Evolutionary conservation across 768 basidiomycete species (phyloP), one percentile per base, ranked within the genome.

Genomic region (Boletus eberwhitei): DNA sequence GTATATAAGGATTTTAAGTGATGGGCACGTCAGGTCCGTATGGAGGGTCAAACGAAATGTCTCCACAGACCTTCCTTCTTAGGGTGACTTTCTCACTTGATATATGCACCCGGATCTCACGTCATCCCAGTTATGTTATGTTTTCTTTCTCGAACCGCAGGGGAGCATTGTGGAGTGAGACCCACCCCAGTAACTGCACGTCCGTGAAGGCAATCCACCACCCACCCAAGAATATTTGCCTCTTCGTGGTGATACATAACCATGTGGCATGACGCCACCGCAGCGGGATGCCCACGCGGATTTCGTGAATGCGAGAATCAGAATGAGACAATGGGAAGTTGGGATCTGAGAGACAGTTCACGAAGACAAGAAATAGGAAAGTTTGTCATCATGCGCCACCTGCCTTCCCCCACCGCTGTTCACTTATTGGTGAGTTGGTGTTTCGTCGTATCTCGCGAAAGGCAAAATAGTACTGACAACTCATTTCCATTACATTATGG

Each of bases 401-500:
- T 13, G 14, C 34, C 34, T 35, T 16, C 16, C 35, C 14, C 13
- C 14, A 35, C 35, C 14, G 16, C 35, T 5, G 5, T 34, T 5
- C 35, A 35, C 9, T 14, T 14, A n/a, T 5, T 14, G 14, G 13
- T 16, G 34, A 35, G 14, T 35, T 5, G 34, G 34, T 34, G 34
- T 34, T 34, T 34, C 34, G 34, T 14, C 34, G 4, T 35, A 35
- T 29, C 29, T 3, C 29, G 29, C 29, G 24, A 4, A 31, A 8
- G 31, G 41, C 13, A 26, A 26, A 26, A 26, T 17, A 5, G 17
- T 9, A 16, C 5, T 5, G 2, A 3, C 42, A 12, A 5, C 6
- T 12, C 4, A 13, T 19, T 3, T 13, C 8, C 0, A 17, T 12
- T 19, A 9, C 2, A 26, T 1, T 8, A 14, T 0, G 1, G 5